Evolutionary conservation across 495 filamentous ascomycete species (phyloP), one percentile per base, ranked within the genome.

Genomic region (Neurospora sp.): DNA sequence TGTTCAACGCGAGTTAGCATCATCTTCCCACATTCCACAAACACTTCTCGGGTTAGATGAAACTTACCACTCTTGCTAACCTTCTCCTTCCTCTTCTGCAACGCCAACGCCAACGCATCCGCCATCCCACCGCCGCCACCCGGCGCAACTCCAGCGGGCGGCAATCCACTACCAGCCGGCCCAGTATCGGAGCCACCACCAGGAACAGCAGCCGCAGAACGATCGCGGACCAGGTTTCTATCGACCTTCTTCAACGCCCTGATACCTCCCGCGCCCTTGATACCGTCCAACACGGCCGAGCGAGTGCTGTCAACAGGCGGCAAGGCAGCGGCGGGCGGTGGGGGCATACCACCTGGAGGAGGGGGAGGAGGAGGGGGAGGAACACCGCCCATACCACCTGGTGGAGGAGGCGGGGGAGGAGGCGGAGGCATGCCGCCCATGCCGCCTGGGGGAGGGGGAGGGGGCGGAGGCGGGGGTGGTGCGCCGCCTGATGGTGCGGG

Each of bases 1-100:
- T 92, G 72, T 41, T 16, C 38, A 41, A 59, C n/a, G n/a, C n/a
- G 14, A 16, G 40, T 41, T 41, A 41, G 40, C n/a, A 14, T 2
- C 23, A 27, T n/a, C n/a, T n/a, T n/a, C n/a, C n/a, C n/a, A n/a
- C n/a, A n/a, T n/a, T n/a, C n/a, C n/a, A n/a, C n/a, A n/a, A n/a
- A n/a, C n/a, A n/a, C n/a, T n/a, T n/a, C n/a, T n/a, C 27, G 27
- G 27, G 27, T 27, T n/a, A n/a, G n/a, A n/a, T n/a, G n/a, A n/a
- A n/a, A 18, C 35, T 88, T 91, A 98, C 94, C 94, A 84, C 92
- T 96, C 79, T 90, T 88, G 80, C 92, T 91, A 78, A 97, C 94
- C 85, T 94, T 95, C 83, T 92, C 88, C 84, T 97, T 97, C 83
- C 94, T 85, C 83, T 92, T 89, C 75, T 88, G 88, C 74, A 95